A percentile compares a stretch with the other conserved stretches of the same genome.
Conservation (phyloP, 441 rosid genomes). For the Flueggea neowawraea region DNA sequence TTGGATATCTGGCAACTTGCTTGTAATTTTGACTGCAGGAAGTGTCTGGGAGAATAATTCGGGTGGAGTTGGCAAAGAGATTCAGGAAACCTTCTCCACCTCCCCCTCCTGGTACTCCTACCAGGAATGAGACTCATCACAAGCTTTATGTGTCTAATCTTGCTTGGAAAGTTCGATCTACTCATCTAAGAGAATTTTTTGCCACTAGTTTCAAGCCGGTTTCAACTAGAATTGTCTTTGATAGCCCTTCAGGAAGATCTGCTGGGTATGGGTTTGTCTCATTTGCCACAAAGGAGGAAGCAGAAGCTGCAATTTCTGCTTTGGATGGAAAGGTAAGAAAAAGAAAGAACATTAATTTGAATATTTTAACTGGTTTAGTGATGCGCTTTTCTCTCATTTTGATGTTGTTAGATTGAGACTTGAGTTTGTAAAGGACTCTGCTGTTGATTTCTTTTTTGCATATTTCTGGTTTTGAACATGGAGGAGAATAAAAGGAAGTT, state of each 20-base stretch:
- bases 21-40: conserved; percentile 37
- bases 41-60: conserved; percentile 69
- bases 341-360: not conserved
- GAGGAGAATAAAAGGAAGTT: too few relatives aligned
- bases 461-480: too few relatives aligned
- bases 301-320: conserved; percentile 70
- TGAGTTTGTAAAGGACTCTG: too few relatives aligned
- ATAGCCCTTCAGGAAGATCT: conserved; percentile 57
- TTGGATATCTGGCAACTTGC: too few relatives aligned
- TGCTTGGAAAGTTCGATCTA: conserved; percentile 88
- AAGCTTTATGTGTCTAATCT: conserved; percentile 82
- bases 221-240: conserved; percentile 69
- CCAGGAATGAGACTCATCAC: conserved; percentile 51
- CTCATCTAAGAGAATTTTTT: conserved; percentile 70
- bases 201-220: conserved; percentile 51
- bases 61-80: conserved; percentile 69
- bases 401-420: too few relatives aligned
- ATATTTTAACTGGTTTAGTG: too few relatives aligned
- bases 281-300: conserved; percentile 78
- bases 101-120: conserved; percentile 25
- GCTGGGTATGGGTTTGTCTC: conserved; percentile 92
- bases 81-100: conserved; percentile 53
- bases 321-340: conserved; percentile 71
- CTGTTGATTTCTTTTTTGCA: too few relatives aligned
- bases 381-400: too few relatives aligned